These are phyloP conservation scores for Solanum bulbocastanum DNA, from an alignment of 257 asterid species.

Conservation along the genomic window DNA sequence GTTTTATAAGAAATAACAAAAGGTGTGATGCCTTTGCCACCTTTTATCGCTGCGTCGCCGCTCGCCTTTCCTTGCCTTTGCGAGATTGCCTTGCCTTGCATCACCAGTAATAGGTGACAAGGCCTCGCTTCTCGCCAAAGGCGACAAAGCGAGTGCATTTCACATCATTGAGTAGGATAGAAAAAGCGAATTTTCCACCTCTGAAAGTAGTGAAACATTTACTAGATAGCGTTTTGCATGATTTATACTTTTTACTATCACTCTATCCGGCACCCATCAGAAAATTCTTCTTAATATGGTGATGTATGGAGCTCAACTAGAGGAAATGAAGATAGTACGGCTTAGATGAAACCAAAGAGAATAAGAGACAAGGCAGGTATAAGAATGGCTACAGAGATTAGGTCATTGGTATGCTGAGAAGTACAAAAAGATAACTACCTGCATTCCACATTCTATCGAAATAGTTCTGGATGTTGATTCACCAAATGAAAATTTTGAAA, in stretches of 20 bases:
- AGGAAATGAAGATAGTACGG: neutral
- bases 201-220: neutral
- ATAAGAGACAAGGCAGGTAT: neutral
- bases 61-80: neutral
- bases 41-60: neutral
- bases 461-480: conserved; percentile 97
- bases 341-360: neutral
- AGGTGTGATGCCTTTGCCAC: neutral
- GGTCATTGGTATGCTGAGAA: neutral
- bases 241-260: neutral
- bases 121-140: neutral
- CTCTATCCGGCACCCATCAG: neutral
- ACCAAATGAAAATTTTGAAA: conserved; percentile 80
- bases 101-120: neutral
- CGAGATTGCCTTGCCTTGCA: neutral
- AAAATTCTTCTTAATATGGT: neutral
- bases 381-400: neutral
- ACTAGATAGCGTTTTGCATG: neutral
- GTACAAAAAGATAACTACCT: conserved; percentile 32
- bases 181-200: neutral
- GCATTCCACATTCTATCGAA: conserved; percentile 98
- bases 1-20: neutral
- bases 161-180: neutral
- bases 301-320: neutral
- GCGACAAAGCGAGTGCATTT: neutral